Evolutionary conservation across 352 stramenopile species (phyloP).

Genomic region (Globisporangium acanthophoron): DNA sequence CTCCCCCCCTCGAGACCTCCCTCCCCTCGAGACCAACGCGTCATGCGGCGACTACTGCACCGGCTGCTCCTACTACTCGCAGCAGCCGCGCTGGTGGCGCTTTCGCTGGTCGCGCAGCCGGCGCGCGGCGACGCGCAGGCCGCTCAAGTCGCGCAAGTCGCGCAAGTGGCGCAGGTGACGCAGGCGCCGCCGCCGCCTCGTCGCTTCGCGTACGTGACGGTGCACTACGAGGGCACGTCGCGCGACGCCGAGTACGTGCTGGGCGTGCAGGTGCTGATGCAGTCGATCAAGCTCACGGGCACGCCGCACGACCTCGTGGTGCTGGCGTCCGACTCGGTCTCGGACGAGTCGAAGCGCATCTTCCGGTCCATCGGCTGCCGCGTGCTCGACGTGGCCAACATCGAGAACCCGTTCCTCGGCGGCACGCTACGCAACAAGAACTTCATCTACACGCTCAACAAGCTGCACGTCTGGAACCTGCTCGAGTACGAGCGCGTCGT

Average conservation of each 20-base stretch:
- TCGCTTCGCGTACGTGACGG: constrained; percentile 81
- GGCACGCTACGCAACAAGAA: constrained; percentile 78
- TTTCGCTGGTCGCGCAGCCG: constrained; percentile 5
- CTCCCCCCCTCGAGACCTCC: not conserved
- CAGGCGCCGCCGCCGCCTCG: constrained; percentile 24
- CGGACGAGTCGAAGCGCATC: constrained; percentile 59
- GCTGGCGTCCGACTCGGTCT: constrained; percentile 80
- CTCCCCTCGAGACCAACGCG: too few species aligned
- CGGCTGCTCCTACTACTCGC: not conserved
- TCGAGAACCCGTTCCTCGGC: constrained; percentile 81
- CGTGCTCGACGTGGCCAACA: constrained; percentile 83
- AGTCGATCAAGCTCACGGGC: constrained; percentile 81
- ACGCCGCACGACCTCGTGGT: constrained; percentile 84
- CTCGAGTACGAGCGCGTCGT: constrained; percentile 88
- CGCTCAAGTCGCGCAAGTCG: not conserved
- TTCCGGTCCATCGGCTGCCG: constrained; percentile 82
- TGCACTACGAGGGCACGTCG: constrained; percentile 82
- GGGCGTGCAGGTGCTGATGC: constrained; percentile 79
- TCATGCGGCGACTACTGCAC: not conserved
- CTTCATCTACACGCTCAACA: constrained; percentile 91
- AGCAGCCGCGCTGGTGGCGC: constrained; percentile 8
- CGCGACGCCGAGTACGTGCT: constrained; percentile 83
- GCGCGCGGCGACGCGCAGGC: constrained; percentile 7
- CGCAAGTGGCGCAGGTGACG: not conserved
- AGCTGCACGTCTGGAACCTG: constrained; percentile 88